A percentile compares a stretch with the other conserved stretches of the same genome.
Conservation (phyloP, 2,329 filamentous ascomycete genomes). For the Ascochyta pisi region DNA sequence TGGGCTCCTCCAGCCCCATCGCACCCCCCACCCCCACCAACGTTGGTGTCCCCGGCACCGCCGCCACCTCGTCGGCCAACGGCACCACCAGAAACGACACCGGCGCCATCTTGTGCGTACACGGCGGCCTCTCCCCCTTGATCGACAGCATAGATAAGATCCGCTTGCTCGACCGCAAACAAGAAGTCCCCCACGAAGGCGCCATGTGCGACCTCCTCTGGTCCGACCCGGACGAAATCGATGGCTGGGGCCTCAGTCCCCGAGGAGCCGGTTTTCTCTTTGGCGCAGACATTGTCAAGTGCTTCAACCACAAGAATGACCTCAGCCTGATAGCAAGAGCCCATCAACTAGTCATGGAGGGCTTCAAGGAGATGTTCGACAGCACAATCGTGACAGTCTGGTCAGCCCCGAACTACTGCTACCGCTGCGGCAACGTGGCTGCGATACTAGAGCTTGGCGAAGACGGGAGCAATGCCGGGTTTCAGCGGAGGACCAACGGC, state of each 20-base stretch:
- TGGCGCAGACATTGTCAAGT: slow-evolving; percentile 91
- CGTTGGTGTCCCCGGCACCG: slow-evolving; percentile 79
- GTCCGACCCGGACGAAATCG: slow-evolving; percentile 98
- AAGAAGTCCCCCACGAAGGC: slow-evolving; percentile 97
- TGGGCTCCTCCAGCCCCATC: slow-evolving; percentile 44
- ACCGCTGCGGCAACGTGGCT: slow-evolving; percentile 68
- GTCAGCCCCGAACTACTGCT: slow-evolving; percentile 76
- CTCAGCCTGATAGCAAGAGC: slow-evolving; percentile 90
- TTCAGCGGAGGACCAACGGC: slow-evolving; percentile 66
- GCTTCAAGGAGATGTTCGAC: slow-evolving; percentile 97
- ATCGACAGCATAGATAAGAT: slow-evolving; percentile 97
- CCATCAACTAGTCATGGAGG: slow-evolving; percentile 98
- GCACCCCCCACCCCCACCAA: slow-evolving; percentile 54
- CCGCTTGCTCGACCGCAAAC: slow-evolving; percentile 86
- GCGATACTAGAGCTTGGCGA: slow-evolving; percentile 92
- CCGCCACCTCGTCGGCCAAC: slow-evolving; percentile 73
- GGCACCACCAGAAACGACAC: slow-evolving; percentile 61
- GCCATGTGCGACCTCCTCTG: slow-evolving; percentile 98
- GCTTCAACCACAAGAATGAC: slow-evolving; percentile 92
- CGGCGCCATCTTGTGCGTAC: slow-evolving; percentile 86
- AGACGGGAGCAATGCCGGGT: slow-evolving; percentile 67
- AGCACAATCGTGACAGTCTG: slow-evolving; percentile 97
- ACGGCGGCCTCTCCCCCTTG: slow-evolving; percentile 88
- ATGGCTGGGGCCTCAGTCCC: slow-evolving; percentile 93
- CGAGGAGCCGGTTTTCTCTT: slow-evolving; percentile 96